Evolutionary conservation across 345 rosid genomes (phyloP).

Genomic region (Corchorus olitorius): DNA sequence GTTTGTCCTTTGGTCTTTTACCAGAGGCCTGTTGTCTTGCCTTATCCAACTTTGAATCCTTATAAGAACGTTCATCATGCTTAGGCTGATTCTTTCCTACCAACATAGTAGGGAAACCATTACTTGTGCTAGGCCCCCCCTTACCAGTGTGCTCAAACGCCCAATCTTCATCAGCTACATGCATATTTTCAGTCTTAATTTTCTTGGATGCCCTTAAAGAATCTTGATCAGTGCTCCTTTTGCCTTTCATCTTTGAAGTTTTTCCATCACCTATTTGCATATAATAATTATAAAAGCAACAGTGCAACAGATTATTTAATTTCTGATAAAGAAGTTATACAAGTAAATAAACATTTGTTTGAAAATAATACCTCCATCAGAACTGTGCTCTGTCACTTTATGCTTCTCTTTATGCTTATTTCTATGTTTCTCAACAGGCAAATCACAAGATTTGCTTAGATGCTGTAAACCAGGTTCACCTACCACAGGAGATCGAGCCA

Average conservation of each 20-base stretch:
- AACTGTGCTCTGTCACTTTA: conserved; percentile 45
- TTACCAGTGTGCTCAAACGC: conserved; percentile 48
- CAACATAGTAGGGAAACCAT: conserved; percentile 45
- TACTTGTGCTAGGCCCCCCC: conserved; percentile 49
- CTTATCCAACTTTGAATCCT: conserved; percentile 41
- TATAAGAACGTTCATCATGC: conserved; percentile 36
- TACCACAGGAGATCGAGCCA: conserved; percentile 39
- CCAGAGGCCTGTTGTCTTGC: conserved; percentile 40
- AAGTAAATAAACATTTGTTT: conserved; percentile 20
- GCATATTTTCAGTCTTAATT: conserved; percentile 51
- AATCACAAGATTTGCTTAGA: conserved; percentile 39
- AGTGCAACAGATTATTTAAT: conserved; percentile 25
- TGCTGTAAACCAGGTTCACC: conserved; percentile 49
- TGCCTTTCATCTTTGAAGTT: conserved; percentile 60
- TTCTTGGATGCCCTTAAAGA: conserved; percentile 60
- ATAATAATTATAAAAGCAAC: conserved; percentile 25
- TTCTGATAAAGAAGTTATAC: conserved; percentile 15
- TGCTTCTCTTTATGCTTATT: conserved; percentile 64
- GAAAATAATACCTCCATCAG: conserved; percentile 72
- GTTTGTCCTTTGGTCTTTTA: conserved; percentile 47
- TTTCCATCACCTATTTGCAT: conserved; percentile 52
- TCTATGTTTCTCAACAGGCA: conserved; percentile 46
- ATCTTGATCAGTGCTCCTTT: conserved; percentile 57
- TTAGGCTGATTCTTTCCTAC: conserved; percentile 50
- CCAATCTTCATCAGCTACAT: conserved; percentile 48